phyloP scores from a whole-genome alignment of 2,329 filamentous ascomycete genomes.

The Pseudogymnoascus sp. region DNA sequence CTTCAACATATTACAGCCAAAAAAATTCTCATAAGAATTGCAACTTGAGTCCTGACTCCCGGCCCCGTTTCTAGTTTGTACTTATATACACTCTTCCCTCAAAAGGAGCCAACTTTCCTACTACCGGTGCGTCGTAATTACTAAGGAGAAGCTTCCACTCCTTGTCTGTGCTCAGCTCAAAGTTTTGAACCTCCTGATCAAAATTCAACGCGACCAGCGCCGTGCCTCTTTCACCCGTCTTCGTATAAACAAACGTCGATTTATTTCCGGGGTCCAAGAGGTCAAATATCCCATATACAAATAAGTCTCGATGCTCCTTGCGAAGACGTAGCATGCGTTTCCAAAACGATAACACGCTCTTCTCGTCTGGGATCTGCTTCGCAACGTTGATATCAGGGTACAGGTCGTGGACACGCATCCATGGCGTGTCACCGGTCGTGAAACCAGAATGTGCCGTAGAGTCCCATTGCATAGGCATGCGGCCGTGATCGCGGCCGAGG shows the following conservation, averaged over 20 bases:
- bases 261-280: constrained; percentile 41
- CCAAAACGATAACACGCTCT: constrained; percentile 25
- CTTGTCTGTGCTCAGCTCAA: constrained; percentile 16
- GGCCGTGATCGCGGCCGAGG: constrained; percentile 56
- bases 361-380: constrained; percentile 33
- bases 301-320: constrained; percentile 46
- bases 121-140: not conserved
- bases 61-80: not conserved
- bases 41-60: too few relatives aligned
- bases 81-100: constrained; percentile 2
- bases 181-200: constrained; percentile 29
- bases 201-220: constrained; percentile 41
- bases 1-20: too few relatives aligned
- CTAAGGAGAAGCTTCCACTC: constrained; percentile 13
- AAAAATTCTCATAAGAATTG: too few relatives aligned
- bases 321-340: constrained; percentile 23
- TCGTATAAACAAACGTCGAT: constrained; percentile 38
- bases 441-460: constrained; percentile 51
- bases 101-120: not conserved
- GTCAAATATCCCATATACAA: constrained; percentile 54
- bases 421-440: constrained; percentile 44
- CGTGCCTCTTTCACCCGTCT: constrained; percentile 28
- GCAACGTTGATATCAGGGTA: constrained; percentile 49
- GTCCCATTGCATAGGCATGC: constrained; percentile 63
- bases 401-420: constrained; percentile 53